Base-by-base conservation (phyloP, 2,329 filamentous ascomycete genomes). In the Parastagonospora nodorum region DNA sequence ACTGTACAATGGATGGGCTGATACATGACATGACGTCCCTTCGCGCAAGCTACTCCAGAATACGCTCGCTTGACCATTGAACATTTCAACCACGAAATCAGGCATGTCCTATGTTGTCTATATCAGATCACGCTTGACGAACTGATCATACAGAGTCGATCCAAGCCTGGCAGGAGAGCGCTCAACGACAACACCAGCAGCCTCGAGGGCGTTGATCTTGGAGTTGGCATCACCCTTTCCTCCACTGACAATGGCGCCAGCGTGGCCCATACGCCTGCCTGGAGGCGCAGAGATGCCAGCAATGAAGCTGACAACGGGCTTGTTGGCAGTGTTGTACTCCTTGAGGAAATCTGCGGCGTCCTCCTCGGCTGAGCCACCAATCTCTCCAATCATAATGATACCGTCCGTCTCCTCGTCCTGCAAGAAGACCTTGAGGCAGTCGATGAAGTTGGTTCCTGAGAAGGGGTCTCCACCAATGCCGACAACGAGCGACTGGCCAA, bases 331-430 rank as follows among this genome's bases (percentile, higher is more conserved):
- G 85, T 99, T 97, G 83, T 94, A 85, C 75, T 86, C 82, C 82
- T 89, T 91, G 74, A 97, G 81, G 84, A 95, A 99, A 70, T 97
- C 94, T 69, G 94, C 93, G 33, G 94, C 94, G 70, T 99, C 94
- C 82, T 99, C 94, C 82, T 99, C 94, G 53, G 94, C 94, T 54
- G 89, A 90, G 59, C 94, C 94, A 78, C 94, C 94, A 75, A 99
- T 97, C 82, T 97, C 94, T 74, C 94, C 94, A 76, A 99, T 97
- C 94, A 99, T 97, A 82, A 99, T 97, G 80, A 99, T 97, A 74
- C 94, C 94, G 75, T 99, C 94, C 33, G 94, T 99, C 81, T 96
- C 91, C 75, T 88, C 84, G 77, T 99, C 94, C 77, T 95, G 83
- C 68, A 96, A 86, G 86, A 99, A 99, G 74, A 97, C 91, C 74